These are phyloP conservation scores for Gastrolobium villosum DNA, from an alignment of 306 rosid species.

Conservation along the genomic window DNA sequence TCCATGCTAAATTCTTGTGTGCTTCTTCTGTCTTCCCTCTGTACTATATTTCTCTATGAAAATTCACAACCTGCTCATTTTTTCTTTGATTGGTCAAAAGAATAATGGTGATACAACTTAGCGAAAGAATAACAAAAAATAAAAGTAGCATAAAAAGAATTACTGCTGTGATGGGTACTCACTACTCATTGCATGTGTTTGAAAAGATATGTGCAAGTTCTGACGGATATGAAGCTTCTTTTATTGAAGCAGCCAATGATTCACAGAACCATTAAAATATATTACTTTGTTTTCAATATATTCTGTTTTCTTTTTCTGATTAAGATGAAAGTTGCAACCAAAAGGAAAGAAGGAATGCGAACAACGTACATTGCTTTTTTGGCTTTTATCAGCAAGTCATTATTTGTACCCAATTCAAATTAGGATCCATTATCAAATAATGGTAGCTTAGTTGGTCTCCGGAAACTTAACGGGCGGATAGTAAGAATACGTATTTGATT, in stretches of 20 bases:
- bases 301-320: slow-evolving; percentile 31
- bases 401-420: slow-evolving; percentile 51
- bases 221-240: slow-evolving; percentile 56
- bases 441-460: too few relatives aligned
- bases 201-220: slow-evolving; percentile 50
- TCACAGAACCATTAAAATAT: slow-evolving; percentile 52
- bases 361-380: slow-evolving; percentile 49
- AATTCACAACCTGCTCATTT: too few relatives aligned
- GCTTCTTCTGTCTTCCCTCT: too few relatives aligned
- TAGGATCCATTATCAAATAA: too few relatives aligned
- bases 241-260: slow-evolving; percentile 57
- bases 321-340: slow-evolving; percentile 50
- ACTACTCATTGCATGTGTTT: slow-evolving; percentile 57
- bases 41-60: too few relatives aligned
- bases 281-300: slow-evolving; percentile 29
- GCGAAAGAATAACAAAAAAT: slow-evolving; percentile 22
- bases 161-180: slow-evolving; percentile 61
- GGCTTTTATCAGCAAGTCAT: slow-evolving; percentile 57
- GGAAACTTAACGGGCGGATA: too few relatives aligned
- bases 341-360: slow-evolving; percentile 48
- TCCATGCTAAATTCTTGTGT: too few relatives aligned
- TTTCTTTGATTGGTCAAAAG: too few relatives aligned
- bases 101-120: neutral
- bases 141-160: slow-evolving; percentile 49
- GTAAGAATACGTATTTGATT: too few relatives aligned